Evolutionary conservation across 192 early-diverging fungal genomes (phyloP), one percentile per base, ranked within the genome.

Genomic region (Geranomyces variabilis): DNA sequence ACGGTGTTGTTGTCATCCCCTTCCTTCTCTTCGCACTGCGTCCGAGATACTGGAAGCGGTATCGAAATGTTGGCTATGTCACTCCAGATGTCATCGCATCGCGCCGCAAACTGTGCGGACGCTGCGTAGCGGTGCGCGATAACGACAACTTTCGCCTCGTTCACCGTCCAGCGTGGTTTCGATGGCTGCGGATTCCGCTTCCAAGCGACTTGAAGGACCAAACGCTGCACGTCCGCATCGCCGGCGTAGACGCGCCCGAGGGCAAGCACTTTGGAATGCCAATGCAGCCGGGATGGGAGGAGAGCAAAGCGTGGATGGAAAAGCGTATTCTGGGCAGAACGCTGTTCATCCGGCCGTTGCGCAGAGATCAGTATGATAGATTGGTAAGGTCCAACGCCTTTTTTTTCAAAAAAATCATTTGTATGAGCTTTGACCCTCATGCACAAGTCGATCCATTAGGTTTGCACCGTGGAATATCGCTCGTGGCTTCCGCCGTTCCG

Each of bases 171-270:
- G 46, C 41, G 30, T 41, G 68, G 66, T 41, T 65, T 26, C 65
- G 66, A n/a, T 12, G 60, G 4, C 47, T 75, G 15, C 21, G 66
- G 31, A 31, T 60, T 1, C 66, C 30, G 9, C 46, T 69, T 17
- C 66, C 66, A 8, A 58, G 69, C 31, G 72, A 59, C 15, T 58
- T 75, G 13, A 83, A 81, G 73, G 79, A 87, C 24, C 78, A 87
- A 63, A 89, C 89, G 29, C 80, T 91, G 10, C 79, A 85, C 59
- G 78, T 91, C 24, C 82, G 89, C 17, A 63, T 91, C 34, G 88
- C 89, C 45, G 89, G 89, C 13, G 83, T 91, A 0, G 89, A 91
- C 75, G 89, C 89, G 0, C 89, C 89, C 0, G 89, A 91, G 78
- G 84, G 81, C n/a, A 84, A 83, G 36, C 85, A 86, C 72, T 91